Evolutionary conservation across 2,329 filamentous ascomycete genomes (phyloP).

Genomic region (Fusarium scirpi): DNA sequence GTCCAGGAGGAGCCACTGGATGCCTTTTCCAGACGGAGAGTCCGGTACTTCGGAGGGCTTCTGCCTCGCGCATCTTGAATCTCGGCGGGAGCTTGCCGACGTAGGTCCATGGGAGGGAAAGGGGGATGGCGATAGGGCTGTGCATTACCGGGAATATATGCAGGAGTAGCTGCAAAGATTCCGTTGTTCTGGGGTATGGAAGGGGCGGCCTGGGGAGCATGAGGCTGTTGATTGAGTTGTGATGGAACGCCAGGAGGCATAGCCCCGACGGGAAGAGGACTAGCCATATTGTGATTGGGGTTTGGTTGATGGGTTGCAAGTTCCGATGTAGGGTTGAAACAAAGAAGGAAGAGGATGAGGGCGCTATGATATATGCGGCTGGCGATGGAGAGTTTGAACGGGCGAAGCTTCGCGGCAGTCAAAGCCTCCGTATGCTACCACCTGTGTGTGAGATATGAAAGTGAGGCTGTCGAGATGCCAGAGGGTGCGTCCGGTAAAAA

Average conservation of each 20-base stretch:
- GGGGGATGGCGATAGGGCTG: conserved; percentile 24
- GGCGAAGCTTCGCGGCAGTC: neutral
- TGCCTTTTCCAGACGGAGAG: conserved; percentile 58
- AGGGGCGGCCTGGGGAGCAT: conserved; percentile 4
- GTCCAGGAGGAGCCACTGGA: conserved; percentile 55
- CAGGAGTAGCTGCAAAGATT: conserved; percentile 11
- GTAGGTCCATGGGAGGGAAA: conserved; percentile 35
- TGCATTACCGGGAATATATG: conserved; percentile 11
- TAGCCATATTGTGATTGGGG: conserved; percentile 26
- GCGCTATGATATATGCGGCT: conserved; percentile 36
- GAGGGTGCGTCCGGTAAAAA: conserved; percentile 29
- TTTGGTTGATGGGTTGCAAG: conserved; percentile 14
- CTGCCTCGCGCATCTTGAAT: conserved; percentile 55
- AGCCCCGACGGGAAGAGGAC: conserved; percentile 5
- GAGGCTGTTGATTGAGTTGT: conserved; percentile 18
- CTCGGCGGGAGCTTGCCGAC: conserved; percentile 32
- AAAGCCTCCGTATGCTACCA: neutral
- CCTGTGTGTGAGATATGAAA: conserved; percentile 17
- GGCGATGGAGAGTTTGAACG: neutral
- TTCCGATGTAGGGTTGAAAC: conserved; percentile 6
- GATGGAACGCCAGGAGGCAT: conserved; percentile 22
- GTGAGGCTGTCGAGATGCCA: conserved; percentile 39
- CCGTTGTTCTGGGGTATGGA: conserved; percentile 9
- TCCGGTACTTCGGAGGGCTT: conserved; percentile 53
- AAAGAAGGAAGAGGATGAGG: conserved; percentile 6